Conservation (phyloP, 2,329 filamentous ascomycete genomes). For the Trichoderma lentiforme region DNA sequence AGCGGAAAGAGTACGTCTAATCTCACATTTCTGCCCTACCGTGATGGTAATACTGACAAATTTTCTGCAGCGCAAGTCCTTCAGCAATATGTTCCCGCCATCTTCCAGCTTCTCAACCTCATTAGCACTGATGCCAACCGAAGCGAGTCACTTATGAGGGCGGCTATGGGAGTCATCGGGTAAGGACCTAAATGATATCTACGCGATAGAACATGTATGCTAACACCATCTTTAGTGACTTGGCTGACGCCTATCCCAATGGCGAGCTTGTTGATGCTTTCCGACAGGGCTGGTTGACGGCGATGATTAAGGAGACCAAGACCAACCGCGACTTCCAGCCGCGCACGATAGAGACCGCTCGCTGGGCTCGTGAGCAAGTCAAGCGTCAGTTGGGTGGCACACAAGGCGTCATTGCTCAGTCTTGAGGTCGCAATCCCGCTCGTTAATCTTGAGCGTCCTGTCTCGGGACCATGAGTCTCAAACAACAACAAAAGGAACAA, state of each 20-base stretch:
- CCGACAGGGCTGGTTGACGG: conserved; percentile 85
- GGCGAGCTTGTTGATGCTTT: conserved; percentile 82
- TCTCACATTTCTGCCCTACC: neutral
- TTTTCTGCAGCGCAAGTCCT: conserved; percentile 59
- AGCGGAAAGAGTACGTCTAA: conserved; percentile 69
- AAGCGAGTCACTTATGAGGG: conserved; percentile 85
- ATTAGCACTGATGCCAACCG: conserved; percentile 81
- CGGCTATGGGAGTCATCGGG: conserved; percentile 97
- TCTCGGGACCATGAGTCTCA: neutral
- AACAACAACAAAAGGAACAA: neutral
- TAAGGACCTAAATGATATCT: conserved; percentile 43
- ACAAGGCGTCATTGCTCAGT: conserved; percentile 50
- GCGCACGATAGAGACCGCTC: conserved; percentile 88
- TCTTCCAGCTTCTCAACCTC: conserved; percentile 81
- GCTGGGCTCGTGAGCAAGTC: conserved; percentile 96
- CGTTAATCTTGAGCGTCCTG: neutral
- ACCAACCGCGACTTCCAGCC: conserved; percentile 80
- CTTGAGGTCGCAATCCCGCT: conserved; percentile 29
- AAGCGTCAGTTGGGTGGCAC: conserved; percentile 74
- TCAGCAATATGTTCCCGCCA: conserved; percentile 73
- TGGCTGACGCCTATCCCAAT: conserved; percentile 89
- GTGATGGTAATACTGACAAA: conserved; percentile 26
- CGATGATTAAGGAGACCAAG: conserved; percentile 88
- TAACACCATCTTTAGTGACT: conserved; percentile 58
- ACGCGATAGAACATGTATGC: neutral